These are phyloP conservation scores for Globisporangium recalcitrans DNA, from an alignment of 352 stramenopile genomes.

Conservation along the genomic window DNA sequence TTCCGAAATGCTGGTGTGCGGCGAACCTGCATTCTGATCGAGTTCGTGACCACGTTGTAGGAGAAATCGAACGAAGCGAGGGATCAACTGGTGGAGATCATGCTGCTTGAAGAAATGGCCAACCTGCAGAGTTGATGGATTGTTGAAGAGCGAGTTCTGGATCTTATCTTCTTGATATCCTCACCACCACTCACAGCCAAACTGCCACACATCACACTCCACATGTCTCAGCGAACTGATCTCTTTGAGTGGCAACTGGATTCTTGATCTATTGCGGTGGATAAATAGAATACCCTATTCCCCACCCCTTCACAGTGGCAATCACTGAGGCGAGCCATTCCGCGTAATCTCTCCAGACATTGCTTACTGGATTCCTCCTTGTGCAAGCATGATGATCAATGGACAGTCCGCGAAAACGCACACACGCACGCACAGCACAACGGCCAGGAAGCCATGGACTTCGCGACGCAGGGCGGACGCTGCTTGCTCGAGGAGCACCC, in stretches of 20 bases:
- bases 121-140: neutral
- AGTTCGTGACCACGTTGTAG: neutral
- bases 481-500: neutral
- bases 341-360: neutral
- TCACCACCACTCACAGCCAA: too few relatives aligned
- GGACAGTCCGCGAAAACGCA: neutral
- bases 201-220: too few relatives aligned
- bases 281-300: too few relatives aligned
- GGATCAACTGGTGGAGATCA: neutral
- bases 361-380: neutral
- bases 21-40: neutral
- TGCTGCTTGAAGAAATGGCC: conserved; percentile 1
- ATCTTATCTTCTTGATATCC: too few relatives aligned
- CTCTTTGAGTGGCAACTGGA: too few relatives aligned
- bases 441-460: neutral
- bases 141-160: neutral
- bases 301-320: too few relatives aligned
- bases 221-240: too few relatives aligned
- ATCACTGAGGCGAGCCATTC: neutral
- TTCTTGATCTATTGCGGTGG: neutral
- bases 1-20: neutral
- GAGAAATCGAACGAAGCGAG: neutral
- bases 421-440: too few relatives aligned
- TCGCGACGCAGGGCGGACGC: neutral
- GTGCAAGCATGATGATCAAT: too few relatives aligned